phyloP scores from a whole-genome alignment of 192 early-diverging fungal species.

The Umbelopsis vinacea region DNA sequence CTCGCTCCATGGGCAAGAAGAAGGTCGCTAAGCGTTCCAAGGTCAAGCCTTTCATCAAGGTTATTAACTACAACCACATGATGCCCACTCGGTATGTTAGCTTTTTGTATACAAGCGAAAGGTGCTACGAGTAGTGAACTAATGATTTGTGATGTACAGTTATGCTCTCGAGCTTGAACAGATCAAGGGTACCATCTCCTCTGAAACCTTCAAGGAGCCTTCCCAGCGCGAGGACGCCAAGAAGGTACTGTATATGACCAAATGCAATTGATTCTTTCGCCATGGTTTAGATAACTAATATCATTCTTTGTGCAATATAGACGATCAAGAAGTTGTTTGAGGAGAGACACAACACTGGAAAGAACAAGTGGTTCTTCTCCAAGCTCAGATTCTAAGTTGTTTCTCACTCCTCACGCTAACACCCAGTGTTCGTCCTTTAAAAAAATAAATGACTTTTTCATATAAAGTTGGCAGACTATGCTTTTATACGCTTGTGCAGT shows the following conservation, averaged over 20 bases:
- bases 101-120: neutral
- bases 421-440: conserved; percentile 12
- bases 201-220: conserved; percentile 94
- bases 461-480: neutral
- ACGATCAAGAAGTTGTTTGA: conserved; percentile 95
- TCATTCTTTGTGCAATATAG: neutral
- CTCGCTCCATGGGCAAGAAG: conserved; percentile 93
- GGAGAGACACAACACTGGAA: conserved; percentile 97
- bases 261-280: no score
- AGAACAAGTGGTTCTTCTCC: conserved; percentile 99
- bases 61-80: conserved; percentile 99
- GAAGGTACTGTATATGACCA: conserved; percentile 56
- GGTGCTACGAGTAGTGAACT: neutral
- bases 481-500: neutral
- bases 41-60: conserved; percentile 99
- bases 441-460: conserved; percentile 21
- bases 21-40: conserved; percentile 94
- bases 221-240: conserved; percentile 87
- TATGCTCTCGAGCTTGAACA: conserved; percentile 96
- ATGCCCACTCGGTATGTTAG: conserved; percentile 95
- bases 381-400: conserved; percentile 92
- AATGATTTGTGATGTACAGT: conserved; percentile 36
- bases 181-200: conserved; percentile 85
- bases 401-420: conserved; percentile 4
- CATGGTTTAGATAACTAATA: neutral